Conservation (phyloP, 805 yeast genomes). For the Wickerhamiella brachini region DNA sequence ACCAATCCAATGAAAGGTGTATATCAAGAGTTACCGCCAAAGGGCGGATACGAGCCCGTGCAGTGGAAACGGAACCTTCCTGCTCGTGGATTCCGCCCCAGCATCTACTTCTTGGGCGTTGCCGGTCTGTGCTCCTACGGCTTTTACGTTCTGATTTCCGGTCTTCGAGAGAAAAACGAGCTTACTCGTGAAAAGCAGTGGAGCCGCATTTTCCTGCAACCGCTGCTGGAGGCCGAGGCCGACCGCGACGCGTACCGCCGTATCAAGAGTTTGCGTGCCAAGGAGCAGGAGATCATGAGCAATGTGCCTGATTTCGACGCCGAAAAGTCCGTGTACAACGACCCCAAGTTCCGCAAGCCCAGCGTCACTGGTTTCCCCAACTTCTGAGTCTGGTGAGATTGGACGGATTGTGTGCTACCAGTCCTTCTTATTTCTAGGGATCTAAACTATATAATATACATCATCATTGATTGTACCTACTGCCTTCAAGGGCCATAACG, state of each 20-base stretch:
- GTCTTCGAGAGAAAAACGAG: conserved; percentile 62
- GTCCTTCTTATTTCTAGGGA: background rate
- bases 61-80: conserved; percentile 87
- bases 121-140: conserved; percentile 57
- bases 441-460: background rate
- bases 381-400: too few relatives aligned
- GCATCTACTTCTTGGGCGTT: conserved; percentile 52
- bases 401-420: background rate
- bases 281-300: conserved; percentile 57
- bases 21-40: conserved; percentile 71
- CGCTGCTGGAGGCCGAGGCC: conserved; percentile 66
- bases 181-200: conserved; percentile 61
- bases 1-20: background rate
- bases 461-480: background rate
- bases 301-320: conserved; percentile 51
- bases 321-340: conserved; percentile 34
- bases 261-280: conserved; percentile 44
- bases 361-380: conserved; percentile 22
- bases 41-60: conserved; percentile 70
- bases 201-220: conserved; percentile 61
- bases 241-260: conserved; percentile 71
- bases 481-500: too few relatives aligned
- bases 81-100: conserved; percentile 70
- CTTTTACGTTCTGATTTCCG: conserved; percentile 48
- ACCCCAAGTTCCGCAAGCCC: conserved; percentile 30